A percentile compares a stretch with the other conserved stretches of the same genome.
Evolutionary conservation across 345 rosid species (phyloP).

Genomic region (Euphorbia peplus): DNA sequence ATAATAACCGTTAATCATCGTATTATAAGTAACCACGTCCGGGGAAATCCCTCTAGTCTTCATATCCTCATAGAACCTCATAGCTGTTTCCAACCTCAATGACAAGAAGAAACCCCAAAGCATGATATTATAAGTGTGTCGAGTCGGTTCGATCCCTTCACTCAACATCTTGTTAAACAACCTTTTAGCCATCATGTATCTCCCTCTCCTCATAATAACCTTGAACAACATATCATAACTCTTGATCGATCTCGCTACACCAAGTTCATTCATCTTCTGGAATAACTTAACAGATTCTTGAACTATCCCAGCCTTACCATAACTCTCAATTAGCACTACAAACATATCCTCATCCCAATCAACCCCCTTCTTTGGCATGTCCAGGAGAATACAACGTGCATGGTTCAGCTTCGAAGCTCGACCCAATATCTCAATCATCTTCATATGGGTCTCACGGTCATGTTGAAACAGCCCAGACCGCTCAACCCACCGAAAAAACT

Average conservation of each 20-base stretch:
- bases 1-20: conserved; percentile 65
- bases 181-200: conserved; percentile 94
- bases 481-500: conserved; percentile 91
- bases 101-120: conserved; percentile 88
- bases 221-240: conserved; percentile 73
- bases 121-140: conserved; percentile 77
- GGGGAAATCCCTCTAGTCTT: conserved; percentile 54
- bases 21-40: conserved; percentile 70
- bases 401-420: conserved; percentile 68
- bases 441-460: conserved; percentile 66
- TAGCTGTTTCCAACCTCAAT: conserved; percentile 61
- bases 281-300: conserved; percentile 85
- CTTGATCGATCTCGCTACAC: conserved; percentile 64
- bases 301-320: conserved; percentile 81
- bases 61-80: conserved; percentile 82
- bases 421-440: conserved; percentile 78
- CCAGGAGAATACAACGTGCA: conserved; percentile 76
- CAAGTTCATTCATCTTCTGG: conserved; percentile 69
- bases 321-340: conserved; percentile 61
- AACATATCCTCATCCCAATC: conserved; percentile 88
- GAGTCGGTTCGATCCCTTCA: conserved; percentile 72
- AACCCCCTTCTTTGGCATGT: conserved; percentile 82
- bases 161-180: conserved; percentile 68
- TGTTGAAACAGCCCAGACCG: conserved; percentile 75
- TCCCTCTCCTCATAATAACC: conserved; percentile 71